Evolutionary conservation across 1,284 basidiomycete species (phyloP).

Genomic region (Vanrija humicola): DNA sequence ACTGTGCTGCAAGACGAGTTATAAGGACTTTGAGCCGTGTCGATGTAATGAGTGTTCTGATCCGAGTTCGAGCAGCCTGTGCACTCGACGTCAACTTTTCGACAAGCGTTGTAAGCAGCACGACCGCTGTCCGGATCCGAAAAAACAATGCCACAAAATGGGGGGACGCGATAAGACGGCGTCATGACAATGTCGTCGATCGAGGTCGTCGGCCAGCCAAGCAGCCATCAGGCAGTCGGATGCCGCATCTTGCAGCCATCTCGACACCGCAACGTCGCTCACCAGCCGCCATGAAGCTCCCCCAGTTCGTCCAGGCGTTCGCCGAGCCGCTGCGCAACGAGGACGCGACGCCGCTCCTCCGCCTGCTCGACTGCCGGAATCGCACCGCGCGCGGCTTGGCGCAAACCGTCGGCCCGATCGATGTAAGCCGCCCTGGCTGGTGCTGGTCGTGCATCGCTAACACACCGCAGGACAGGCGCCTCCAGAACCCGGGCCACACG

Average conservation of each 20-base stretch:
- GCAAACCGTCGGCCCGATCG: constrained; percentile 37
- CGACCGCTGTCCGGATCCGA: constrained; percentile 3
- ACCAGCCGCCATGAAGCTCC: constrained; percentile 35
- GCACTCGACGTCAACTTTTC: constrained; percentile 1
- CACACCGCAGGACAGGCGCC: constrained; percentile 26
- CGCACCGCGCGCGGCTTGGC: constrained; percentile 36
- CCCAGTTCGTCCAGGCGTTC: constrained; percentile 40
- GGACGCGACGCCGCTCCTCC: constrained; percentile 26
- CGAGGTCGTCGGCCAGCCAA: no score
- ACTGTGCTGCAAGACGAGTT: neutral
- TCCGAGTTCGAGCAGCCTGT: no score
- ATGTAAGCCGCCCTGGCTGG: constrained; percentile 22
- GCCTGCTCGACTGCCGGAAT: constrained; percentile 32
- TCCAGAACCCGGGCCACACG: constrained; percentile 35
- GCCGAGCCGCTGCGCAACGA: constrained; percentile 30
- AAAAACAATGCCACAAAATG: neutral
- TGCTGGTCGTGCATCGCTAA: neutral
- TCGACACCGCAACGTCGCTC: no score
- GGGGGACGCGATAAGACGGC: no score
- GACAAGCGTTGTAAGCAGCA: neutral
- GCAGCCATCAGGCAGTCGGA: no score
- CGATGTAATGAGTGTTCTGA: neutral
- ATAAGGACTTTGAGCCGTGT: neutral
- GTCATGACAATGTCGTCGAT: no score
- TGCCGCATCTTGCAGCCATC: no score